Conservation (phyloP, 352 stramenopile species). For the Aphanomyces cochlioides region DNA sequence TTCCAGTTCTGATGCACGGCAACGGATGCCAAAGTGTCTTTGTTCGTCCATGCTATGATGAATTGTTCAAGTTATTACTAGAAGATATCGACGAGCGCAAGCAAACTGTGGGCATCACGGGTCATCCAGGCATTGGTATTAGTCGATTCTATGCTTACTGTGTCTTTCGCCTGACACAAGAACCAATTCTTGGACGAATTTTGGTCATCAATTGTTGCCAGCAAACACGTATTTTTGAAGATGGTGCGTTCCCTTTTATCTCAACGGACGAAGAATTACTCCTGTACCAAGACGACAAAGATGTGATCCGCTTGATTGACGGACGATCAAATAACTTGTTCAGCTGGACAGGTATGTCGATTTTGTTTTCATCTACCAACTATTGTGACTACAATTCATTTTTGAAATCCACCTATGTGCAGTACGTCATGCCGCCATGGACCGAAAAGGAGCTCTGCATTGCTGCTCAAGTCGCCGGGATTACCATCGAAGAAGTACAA, state of each 20-base stretch:
- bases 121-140: constrained; percentile 33
- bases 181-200: neutral
- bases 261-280: neutral
- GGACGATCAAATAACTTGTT: neutral
- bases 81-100: neutral
- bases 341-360: neutral
- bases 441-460: neutral
- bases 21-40: neutral
- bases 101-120: constrained; percentile 24
- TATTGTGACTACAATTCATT: neutral
- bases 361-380: neutral
- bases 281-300: neutral
- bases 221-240: neutral
- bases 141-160: constrained; percentile 38
- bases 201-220: neutral
- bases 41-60: neutral
- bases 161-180: constrained; percentile 29
- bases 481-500: neutral
- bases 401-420: neutral
- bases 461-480: neutral
- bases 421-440: neutral
- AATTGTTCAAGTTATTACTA: neutral
- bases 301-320: neutral
- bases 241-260: neutral
- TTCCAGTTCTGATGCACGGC: neutral